Evolutionary conservation across 2,329 filamentous ascomycete species (phyloP).

Genomic region (Aspergillus sp.): DNA sequence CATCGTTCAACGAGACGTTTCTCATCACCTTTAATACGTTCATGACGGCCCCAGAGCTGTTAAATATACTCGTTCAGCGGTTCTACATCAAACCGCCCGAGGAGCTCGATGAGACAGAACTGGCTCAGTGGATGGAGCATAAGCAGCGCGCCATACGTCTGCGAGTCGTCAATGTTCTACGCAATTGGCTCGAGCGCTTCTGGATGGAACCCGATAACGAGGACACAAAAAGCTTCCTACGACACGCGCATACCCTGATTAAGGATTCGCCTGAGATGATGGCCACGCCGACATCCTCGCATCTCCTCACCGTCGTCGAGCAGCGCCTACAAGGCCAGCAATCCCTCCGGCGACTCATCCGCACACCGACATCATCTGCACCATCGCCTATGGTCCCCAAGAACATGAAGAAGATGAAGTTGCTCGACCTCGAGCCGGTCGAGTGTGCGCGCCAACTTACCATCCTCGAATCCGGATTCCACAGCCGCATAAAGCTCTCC

Average conservation of each 20-base stretch:
- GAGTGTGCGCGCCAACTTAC: conserved; percentile 94
- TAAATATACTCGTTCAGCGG: conserved; percentile 81
- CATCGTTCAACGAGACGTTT: conserved; percentile 92
- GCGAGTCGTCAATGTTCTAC: conserved; percentile 89
- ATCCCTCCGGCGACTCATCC: conserved; percentile 75
- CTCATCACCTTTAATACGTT: conserved; percentile 91
- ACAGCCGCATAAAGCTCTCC: conserved; percentile 85
- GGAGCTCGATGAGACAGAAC: neutral
- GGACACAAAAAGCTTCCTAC: conserved; percentile 70
- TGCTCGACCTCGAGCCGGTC: conserved; percentile 85
- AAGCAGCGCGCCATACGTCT: conserved; percentile 91
- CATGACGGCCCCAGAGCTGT: conserved; percentile 79
- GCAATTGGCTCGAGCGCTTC: conserved; percentile 93
- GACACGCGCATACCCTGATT: conserved; percentile 80
- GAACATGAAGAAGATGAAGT: conserved; percentile 97
- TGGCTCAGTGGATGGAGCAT: conserved; percentile 59
- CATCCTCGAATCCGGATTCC: conserved; percentile 86
- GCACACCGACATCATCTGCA: conserved; percentile 74
- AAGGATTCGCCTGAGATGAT: conserved; percentile 28
- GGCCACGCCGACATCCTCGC: conserved; percentile 52
- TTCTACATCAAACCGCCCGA: conserved; percentile 37
- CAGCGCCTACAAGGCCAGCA: conserved; percentile 80
- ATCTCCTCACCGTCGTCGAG: conserved; percentile 78
- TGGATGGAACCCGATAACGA: conserved; percentile 83
- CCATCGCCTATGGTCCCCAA: conserved; percentile 88